Percentiles rank a stretch among this genome's conserved stretches.
phyloP scores from a whole-genome alignment of 2,329 filamentous ascomycete genomes.

The Penicillium sp. region DNA sequence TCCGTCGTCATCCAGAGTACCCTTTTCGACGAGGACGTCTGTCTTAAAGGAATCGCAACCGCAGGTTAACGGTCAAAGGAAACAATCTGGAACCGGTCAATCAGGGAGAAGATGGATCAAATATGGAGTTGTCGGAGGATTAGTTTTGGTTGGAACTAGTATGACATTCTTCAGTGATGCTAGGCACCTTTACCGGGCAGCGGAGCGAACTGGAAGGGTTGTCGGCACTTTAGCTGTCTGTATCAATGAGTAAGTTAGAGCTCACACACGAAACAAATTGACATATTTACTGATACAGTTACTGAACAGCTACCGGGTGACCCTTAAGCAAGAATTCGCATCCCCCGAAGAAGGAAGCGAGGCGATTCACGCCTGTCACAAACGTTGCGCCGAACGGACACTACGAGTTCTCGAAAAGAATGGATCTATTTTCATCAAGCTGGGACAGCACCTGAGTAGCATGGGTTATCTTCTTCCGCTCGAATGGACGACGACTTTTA shows the following conservation, averaged over 20 bases:
- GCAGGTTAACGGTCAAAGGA: conserved; percentile 14
- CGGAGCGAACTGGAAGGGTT: conserved; percentile 79
- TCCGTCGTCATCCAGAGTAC: conserved; percentile 7
- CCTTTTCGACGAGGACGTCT: conserved; percentile 28
- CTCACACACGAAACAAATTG: background rate
- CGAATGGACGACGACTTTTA: conserved; percentile 95
- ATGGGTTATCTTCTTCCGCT: conserved; percentile 91
- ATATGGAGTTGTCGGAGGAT: conserved; percentile 40
- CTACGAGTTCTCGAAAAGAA: conserved; percentile 89
- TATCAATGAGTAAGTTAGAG: conserved; percentile 77
- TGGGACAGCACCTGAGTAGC: conserved; percentile 93
- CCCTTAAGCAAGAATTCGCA: conserved; percentile 71
- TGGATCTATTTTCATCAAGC: conserved; percentile 97
- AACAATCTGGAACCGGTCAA: conserved; percentile 18
- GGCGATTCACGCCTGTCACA: conserved; percentile 82
- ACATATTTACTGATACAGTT: conserved; percentile 13
- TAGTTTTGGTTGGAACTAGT: conserved; percentile 45
- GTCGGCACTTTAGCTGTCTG: conserved; percentile 74
- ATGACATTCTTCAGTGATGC: conserved; percentile 68
- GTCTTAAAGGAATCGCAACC: conserved; percentile 21
- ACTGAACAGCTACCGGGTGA: conserved; percentile 76
- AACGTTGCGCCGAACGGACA: conserved; percentile 88
- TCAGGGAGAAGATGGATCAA: conserved; percentile 35
- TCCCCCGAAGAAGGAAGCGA: conserved; percentile 68
- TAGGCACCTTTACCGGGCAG: conserved; percentile 75